phyloP scores from a whole-genome alignment of 2,329 filamentous ascomycete genomes.

The Penicillium sp. region DNA sequence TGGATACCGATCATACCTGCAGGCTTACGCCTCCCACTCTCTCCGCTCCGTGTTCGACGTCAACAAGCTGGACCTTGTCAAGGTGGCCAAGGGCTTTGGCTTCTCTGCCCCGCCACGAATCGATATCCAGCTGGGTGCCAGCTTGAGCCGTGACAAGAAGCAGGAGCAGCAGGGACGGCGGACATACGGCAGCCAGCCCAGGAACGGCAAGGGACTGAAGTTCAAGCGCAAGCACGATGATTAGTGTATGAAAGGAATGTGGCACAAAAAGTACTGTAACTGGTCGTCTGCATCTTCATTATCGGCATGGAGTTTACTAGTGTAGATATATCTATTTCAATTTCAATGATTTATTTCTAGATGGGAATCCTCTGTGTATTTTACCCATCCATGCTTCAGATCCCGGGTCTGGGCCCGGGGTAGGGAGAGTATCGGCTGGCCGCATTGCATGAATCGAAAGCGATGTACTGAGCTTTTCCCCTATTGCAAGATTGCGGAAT shows the following conservation, averaged over 20 bases:
- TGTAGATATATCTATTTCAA: slow-evolving; percentile 28
- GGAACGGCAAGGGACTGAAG: slow-evolving; percentile 53
- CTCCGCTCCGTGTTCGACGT: slow-evolving; percentile 82
- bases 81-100: slow-evolving; percentile 81
- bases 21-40: slow-evolving; percentile 88
- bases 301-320: slow-evolving; percentile 23
- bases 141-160: slow-evolving; percentile 73
- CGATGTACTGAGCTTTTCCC: not conserved
- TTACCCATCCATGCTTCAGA: no score
- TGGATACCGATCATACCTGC: slow-evolving; percentile 83
- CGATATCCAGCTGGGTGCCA: slow-evolving; percentile 73
- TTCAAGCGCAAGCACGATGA: slow-evolving; percentile 51
- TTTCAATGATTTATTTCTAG: slow-evolving; percentile 11
- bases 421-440: not conserved
- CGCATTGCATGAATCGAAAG: not conserved
- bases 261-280: slow-evolving; percentile 20
- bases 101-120: slow-evolving; percentile 75
- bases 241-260: slow-evolving; percentile 21
- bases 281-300: slow-evolving; percentile 23
- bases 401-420: not conserved
- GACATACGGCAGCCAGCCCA: slow-evolving; percentile 76
- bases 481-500: not conserved
- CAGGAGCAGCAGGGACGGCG: slow-evolving; percentile 57
- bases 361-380: not conserved
- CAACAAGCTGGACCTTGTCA: slow-evolving; percentile 75